phyloP scores from a whole-genome alignment of 495 filamentous ascomycete species.

The Neurospora africana region DNA sequence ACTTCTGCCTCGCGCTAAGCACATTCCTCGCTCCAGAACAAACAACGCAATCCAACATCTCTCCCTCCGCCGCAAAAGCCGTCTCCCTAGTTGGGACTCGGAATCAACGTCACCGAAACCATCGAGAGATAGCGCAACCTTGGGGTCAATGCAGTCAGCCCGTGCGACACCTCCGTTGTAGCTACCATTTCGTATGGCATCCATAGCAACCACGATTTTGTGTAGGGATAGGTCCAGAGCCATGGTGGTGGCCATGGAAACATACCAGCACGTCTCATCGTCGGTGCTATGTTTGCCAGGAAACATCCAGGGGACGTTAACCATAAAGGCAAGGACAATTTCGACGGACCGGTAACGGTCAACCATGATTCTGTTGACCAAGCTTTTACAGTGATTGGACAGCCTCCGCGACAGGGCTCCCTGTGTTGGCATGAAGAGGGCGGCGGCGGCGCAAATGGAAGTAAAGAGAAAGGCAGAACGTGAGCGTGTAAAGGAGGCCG shows the following conservation, averaged over 20 bases:
- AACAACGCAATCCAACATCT: slow-evolving; percentile 62
- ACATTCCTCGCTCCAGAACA: slow-evolving; percentile 63
- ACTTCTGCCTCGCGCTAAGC: slow-evolving; percentile 55
- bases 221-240: slow-evolving; percentile 59
- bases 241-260: slow-evolving; percentile 57
- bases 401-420: slow-evolving; percentile 53
- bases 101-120: slow-evolving; percentile 55
- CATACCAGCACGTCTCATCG: slow-evolving; percentile 62
- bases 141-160: slow-evolving; percentile 56
- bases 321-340: slow-evolving; percentile 64
- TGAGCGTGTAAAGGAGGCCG: slow-evolving; percentile 48
- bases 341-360: slow-evolving; percentile 56
- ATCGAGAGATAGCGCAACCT: slow-evolving; percentile 53
- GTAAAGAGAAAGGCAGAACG: slow-evolving; percentile 63
- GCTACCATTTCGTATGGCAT: slow-evolving; percentile 34
- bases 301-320: slow-evolving; percentile 69
- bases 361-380: slow-evolving; percentile 49
- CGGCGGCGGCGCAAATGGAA: slow-evolving; percentile 53
- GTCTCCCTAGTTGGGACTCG: slow-evolving; percentile 44
- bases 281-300: slow-evolving; percentile 56
- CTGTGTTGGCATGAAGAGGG: slow-evolving; percentile 52
- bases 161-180: slow-evolving; percentile 40
- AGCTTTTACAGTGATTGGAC: slow-evolving; percentile 50
- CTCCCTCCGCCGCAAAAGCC: slow-evolving; percentile 53
- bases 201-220: slow-evolving; percentile 51